phyloP scores from a whole-genome alignment of 345 rosid genomes.

The Eucalyptus curtisii region DNA sequence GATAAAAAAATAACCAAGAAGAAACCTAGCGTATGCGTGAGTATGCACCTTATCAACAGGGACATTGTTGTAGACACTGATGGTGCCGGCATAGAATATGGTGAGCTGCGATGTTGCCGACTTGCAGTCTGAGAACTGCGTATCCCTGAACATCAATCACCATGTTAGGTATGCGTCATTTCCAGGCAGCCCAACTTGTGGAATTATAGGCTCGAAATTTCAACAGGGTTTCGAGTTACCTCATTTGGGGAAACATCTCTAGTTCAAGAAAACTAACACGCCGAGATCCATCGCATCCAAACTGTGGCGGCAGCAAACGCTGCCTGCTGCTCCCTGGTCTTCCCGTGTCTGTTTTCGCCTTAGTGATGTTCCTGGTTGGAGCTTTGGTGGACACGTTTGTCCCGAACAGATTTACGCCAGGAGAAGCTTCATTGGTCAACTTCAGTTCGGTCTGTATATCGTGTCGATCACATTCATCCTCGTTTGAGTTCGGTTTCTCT shows the following conservation, averaged over 20 bases:
- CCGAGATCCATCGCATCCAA: not conserved
- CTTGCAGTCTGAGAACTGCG: not conserved
- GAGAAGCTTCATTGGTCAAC: not conserved
- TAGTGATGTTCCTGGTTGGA: not conserved
- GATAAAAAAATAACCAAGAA: not conserved
- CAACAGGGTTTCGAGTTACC: not conserved
- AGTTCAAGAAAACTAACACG: not conserved
- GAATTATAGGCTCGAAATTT: not conserved
- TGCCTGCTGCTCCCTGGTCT: not conserved
- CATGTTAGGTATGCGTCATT: not conserved
- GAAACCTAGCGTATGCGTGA: not conserved
- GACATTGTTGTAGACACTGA: slow-evolving; percentile 13
- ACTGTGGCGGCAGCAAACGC: not conserved
- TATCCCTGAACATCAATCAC: not conserved
- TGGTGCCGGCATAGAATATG: slow-evolving; percentile 16
- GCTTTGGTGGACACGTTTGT: not conserved
- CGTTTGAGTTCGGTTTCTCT: not conserved
- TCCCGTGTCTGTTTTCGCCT: not conserved
- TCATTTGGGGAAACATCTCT: not conserved
- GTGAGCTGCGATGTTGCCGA: slow-evolving; percentile 11
- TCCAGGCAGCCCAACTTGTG: not conserved
- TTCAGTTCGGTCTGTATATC: not conserved
- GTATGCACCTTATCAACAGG: not conserved
- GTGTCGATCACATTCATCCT: not conserved
- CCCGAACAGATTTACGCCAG: not conserved